Percentiles rank a stretch among this genome's conserved stretches.
These are phyloP conservation scores for Urostyla sp. DNA, from an alignment of 73 alveolate genomes.

Conservation along the genomic window DNA sequence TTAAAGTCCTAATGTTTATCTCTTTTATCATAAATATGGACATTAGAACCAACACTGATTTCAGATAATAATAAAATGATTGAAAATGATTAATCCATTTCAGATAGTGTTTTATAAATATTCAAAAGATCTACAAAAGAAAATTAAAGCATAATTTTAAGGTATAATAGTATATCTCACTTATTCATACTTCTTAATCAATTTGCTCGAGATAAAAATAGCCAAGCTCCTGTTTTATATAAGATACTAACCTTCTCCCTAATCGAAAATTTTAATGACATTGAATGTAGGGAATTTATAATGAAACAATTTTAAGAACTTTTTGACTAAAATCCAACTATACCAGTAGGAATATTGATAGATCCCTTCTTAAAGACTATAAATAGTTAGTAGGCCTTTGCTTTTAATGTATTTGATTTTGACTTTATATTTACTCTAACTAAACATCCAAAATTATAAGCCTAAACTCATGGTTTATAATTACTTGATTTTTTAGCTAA, in stretches of 20 bases:
- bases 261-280: slow-evolving; percentile 80
- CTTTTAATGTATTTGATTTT: slow-evolving; percentile 78
- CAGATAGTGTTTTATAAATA: not conserved
- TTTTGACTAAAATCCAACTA: slow-evolving; percentile 70
- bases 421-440: slow-evolving; percentile 71
- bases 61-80: not conserved
- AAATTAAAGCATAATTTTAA: not conserved
- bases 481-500: slow-evolving; percentile 55
- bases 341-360: slow-evolving; percentile 86
- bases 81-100: not conserved
- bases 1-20: slow-evolving; percentile 12
- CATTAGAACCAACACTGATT: slow-evolving; percentile 22
- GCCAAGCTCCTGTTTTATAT: slow-evolving; percentile 76
- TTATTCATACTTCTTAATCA: slow-evolving; percentile 25
- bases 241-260: slow-evolving; percentile 76
- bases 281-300: slow-evolving; percentile 78
- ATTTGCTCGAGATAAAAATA: slow-evolving; percentile 71
- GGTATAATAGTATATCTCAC: not conserved
- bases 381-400: slow-evolving; percentile 71
- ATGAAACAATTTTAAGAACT: slow-evolving; percentile 64
- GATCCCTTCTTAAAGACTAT: slow-evolving; percentile 86
- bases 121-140: slow-evolving; percentile 33
- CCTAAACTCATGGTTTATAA: slow-evolving; percentile 35
- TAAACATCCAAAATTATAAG: slow-evolving; percentile 62
- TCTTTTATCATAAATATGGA: slow-evolving; percentile 42